Evolutionary conservation across 257 asterid genomes (phyloP).

Genomic region (Paulownia fortunei): DNA sequence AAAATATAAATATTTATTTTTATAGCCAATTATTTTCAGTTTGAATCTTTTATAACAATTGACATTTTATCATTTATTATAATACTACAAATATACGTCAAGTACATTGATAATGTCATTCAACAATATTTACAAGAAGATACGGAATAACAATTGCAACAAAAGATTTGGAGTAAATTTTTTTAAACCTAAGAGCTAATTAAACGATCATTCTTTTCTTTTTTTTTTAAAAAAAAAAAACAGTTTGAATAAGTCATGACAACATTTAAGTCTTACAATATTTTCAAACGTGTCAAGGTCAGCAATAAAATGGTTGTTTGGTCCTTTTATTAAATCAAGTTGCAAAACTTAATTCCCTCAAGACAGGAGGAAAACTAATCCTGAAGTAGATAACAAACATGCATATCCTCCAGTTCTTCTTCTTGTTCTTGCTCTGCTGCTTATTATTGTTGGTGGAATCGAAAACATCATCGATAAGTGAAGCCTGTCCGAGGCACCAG

Average conservation of each 20-base stretch:
- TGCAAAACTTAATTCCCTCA: neutral
- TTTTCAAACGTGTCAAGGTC: neutral
- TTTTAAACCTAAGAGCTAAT: conserved; percentile 2
- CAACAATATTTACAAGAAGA: too few species aligned
- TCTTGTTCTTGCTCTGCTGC: neutral
- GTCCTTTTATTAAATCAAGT: neutral
- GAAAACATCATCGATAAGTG: neutral
- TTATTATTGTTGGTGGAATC: neutral
- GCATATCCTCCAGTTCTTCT: conserved; percentile 5
- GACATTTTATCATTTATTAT: too few species aligned
- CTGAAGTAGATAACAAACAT: too few species aligned
- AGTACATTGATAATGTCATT: too few species aligned
- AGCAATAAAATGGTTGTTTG: neutral
- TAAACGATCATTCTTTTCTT: neutral
- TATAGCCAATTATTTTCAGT: too few species aligned
- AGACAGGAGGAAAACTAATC: neutral
- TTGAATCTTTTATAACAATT: too few species aligned
- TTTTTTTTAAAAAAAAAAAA: neutral
- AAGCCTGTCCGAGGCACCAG: neutral
- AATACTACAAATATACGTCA: too few species aligned
- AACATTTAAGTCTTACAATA: neutral
- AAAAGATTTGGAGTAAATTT: too few species aligned
- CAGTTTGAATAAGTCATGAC: conserved; percentile 27
- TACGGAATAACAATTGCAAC: too few species aligned
- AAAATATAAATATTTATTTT: too few species aligned